Evolutionary conservation across 352 stramenopile species (phyloP).

Genomic region (Pythium dissimile): DNA sequence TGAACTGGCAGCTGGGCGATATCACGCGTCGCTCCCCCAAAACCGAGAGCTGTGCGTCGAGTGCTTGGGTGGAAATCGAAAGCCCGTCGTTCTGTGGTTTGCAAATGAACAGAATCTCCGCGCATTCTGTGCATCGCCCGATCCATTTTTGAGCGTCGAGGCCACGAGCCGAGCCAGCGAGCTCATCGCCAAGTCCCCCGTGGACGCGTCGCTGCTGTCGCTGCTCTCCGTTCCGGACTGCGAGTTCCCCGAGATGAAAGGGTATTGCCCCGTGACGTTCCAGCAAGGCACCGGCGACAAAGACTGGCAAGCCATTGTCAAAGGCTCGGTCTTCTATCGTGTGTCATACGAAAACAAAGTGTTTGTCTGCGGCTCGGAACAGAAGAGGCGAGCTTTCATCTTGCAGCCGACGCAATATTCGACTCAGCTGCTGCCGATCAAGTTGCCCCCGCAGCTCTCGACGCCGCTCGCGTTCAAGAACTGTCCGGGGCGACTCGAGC

Average conservation of each 20-base stretch:
- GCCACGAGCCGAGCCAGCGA: constrained; percentile 24
- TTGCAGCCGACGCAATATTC: constrained; percentile 38
- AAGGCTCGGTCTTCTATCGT: constrained; percentile 58
- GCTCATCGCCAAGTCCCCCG: constrained; percentile 34
- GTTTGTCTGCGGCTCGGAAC: constrained; percentile 57
- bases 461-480: constrained; percentile 32
- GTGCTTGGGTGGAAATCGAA: constrained; percentile 9
- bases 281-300: constrained; percentile 27
- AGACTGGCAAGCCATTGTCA: constrained; percentile 45
- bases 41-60: constrained; percentile 45
- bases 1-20: constrained; percentile 37
- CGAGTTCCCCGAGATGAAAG: constrained; percentile 68
- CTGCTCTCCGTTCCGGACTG: constrained; percentile 59
- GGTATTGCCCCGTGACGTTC: constrained; percentile 75
- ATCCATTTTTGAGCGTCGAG: constrained; percentile 35
- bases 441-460: constrained; percentile 55
- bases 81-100: constrained; percentile 35
- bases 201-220: constrained; percentile 63
- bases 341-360: constrained; percentile 53
- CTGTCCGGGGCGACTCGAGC: constrained; percentile 55
- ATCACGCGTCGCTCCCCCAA: constrained; percentile 23
- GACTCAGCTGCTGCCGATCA: constrained; percentile 46
- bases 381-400: constrained; percentile 42
- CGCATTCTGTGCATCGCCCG: constrained; percentile 29
- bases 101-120: constrained; percentile 30